phyloP scores from a whole-genome alignment of 83 land plant species.

The Picea abies region DNA sequence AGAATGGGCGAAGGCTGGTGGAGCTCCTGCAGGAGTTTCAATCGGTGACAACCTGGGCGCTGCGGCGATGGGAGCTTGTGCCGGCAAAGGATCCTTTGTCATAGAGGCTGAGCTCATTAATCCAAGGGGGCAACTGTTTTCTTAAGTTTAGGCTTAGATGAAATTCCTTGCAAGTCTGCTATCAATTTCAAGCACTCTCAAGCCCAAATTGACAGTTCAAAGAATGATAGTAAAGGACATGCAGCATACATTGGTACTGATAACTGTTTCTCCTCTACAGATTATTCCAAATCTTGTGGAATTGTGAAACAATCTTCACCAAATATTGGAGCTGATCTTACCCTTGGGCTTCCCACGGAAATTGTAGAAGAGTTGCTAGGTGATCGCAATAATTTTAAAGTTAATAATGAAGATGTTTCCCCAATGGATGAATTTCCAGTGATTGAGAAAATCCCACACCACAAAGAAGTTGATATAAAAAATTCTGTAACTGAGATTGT shows the following conservation, averaged over 20 bases:
- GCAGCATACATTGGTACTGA: background rate
- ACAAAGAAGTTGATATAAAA: background rate
- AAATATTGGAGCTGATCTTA: conserved; percentile 13
- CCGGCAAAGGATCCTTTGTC: too few species aligned
- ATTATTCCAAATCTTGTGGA: background rate
- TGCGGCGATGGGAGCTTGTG: too few species aligned
- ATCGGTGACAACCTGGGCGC: too few species aligned
- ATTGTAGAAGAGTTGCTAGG: background rate
- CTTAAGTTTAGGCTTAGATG: too few species aligned
- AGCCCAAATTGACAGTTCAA: background rate
- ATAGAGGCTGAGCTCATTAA: too few species aligned
- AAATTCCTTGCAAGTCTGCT: background rate
- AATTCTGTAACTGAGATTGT: background rate
- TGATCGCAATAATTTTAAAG: background rate
- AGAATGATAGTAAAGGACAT: background rate
- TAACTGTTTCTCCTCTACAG: background rate
- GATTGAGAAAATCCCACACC: background rate
- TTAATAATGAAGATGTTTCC: background rate
- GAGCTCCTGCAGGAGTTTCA: too few species aligned
- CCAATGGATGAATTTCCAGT: background rate
- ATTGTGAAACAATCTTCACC: background rate
- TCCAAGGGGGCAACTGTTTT: too few species aligned
- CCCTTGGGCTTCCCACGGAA: conserved; percentile 8
- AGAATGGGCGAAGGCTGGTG: too few species aligned
- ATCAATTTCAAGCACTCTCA: background rate